Base-by-base conservation (phyloP, 2,329 filamentous ascomycete genomes). In the Neonectria punicea region DNA sequence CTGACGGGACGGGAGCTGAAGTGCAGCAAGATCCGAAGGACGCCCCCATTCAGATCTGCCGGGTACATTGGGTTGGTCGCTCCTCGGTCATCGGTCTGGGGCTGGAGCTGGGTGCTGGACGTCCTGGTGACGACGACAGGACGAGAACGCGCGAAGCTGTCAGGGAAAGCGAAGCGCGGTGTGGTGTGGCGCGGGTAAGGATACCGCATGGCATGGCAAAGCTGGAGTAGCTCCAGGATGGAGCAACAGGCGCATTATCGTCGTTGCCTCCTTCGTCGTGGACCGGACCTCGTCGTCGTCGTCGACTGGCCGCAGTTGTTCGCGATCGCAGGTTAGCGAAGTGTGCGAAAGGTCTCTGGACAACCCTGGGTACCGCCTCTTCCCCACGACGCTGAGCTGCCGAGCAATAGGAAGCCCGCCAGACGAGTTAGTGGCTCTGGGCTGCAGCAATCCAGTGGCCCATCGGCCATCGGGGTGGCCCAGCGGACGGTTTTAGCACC, bases 391-490 rank as follows among this genome's bases (percentile, higher is more conserved):
- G 58, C 58, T 28, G 39, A 47, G 44, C 53, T 50, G 61, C 66
- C 61, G 68, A 65, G 68, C 72, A 74, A 74, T 74, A 71, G 72
- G 72, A 74, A 73, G 64, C 59, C 36, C 62, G 63, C 72, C 72
- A 71, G 63, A 53, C 51, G 51, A 55, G 55, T 61, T 69, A 73
- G 72, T 67, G 72, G 63, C 62, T 55, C 67, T 67, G 56, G 67
- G 72, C 67, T 68, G 71, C 73, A 70, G 69, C 71, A 74, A 73
- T 62, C 68, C 69, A 63, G 57, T 64, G 61, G 58, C 39, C 34
- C 53, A 34, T 64, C 61, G 62, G 44, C 62, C 62, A 56, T 60
- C 46, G 47, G 47, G 18, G 59, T 66, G 63, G 59, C 58, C 63
- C 65, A 71, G 67, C 53, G 60, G 67, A 59, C 65, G 60, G 58